Conservation (phyloP, 1,284 basidiomycete species). For the Papiliotrema fonsecae region DNA sequence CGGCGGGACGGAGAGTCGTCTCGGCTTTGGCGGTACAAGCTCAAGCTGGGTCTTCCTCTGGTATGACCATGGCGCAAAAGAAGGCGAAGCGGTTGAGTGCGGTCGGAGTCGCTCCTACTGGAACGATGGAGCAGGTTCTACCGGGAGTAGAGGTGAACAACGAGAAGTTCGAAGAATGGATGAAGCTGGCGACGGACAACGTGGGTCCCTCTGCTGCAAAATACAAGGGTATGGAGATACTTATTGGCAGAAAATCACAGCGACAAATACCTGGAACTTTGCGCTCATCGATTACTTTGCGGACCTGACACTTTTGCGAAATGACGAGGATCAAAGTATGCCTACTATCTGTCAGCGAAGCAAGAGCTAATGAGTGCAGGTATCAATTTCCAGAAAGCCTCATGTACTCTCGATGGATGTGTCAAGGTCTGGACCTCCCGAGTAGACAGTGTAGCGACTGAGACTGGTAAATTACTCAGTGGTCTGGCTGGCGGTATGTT, state of each 20-base stretch:
- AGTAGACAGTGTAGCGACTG: conserved; percentile 93
- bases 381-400: conserved; percentile 98
- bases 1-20: conserved; percentile 19
- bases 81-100: conserved; percentile 34
- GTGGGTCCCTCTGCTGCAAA: conserved; percentile 63
- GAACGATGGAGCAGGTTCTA: conserved; percentile 22
- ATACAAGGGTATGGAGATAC: not conserved
- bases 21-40: conserved; percentile 28
- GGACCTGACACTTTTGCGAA: conserved; percentile 93
- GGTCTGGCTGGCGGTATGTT: conserved; percentile 64
- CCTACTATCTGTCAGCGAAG: not conserved
- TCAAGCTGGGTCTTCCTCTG: conserved; percentile 6
- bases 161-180: conserved; percentile 96
- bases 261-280: conserved; percentile 95
- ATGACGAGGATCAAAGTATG: conserved; percentile 69
- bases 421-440: conserved; percentile 99
- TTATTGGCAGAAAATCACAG: conserved; percentile 85
- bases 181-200: conserved; percentile 99
- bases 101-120: conserved; percentile 24
- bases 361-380: conserved; percentile 36
- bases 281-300: conserved; percentile 99
- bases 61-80: conserved; percentile 5
- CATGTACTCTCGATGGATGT: conserved; percentile 95
- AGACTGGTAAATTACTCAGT: conserved; percentile 90
- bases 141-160: conserved; percentile 66